Evolutionary conservation across 139 green algal species (phyloP).

Genomic region (Closterium sp.): DNA sequence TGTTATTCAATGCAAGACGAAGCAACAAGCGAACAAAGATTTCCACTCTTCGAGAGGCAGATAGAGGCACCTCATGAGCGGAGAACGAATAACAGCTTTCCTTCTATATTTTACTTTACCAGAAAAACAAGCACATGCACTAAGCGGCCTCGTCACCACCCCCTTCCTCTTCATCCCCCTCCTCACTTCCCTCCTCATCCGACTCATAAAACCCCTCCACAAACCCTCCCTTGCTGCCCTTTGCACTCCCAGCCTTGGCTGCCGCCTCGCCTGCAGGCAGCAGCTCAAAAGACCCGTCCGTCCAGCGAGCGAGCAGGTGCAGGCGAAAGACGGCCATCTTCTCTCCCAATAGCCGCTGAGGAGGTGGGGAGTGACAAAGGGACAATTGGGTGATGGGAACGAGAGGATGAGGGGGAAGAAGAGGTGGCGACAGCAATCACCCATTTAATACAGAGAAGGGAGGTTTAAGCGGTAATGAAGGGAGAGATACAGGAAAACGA

Average conservation of each 20-base stretch:
- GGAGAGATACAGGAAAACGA: no score
- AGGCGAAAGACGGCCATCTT: slow-evolving; percentile 40
- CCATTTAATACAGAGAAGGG: no score
- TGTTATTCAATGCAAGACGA: no score
- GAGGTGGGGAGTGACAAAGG: neutral
- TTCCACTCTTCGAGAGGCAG: no score
- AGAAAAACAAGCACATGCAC: neutral
- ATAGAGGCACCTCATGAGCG: no score
- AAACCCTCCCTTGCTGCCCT: neutral
- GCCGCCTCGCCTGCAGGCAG: neutral
- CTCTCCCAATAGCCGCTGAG: slow-evolving; percentile 37
- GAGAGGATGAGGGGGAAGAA: neutral
- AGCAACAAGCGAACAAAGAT: no score
- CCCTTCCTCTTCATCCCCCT: neutral
- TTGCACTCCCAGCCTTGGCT: neutral
- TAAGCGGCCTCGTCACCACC: neutral
- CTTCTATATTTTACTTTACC: no score
- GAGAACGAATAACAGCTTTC: no score
- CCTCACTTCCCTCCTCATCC: neutral
- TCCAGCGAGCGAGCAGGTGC: slow-evolving; percentile 38
- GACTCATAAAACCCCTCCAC: neutral
- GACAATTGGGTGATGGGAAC: no score
- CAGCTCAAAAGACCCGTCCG: slow-evolving; percentile 14
- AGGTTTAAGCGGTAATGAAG: no score
- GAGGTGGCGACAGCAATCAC: no score